Conservation (phyloP, 2,329 filamentous ascomycete genomes). For the Leptographium flavum region DNA sequence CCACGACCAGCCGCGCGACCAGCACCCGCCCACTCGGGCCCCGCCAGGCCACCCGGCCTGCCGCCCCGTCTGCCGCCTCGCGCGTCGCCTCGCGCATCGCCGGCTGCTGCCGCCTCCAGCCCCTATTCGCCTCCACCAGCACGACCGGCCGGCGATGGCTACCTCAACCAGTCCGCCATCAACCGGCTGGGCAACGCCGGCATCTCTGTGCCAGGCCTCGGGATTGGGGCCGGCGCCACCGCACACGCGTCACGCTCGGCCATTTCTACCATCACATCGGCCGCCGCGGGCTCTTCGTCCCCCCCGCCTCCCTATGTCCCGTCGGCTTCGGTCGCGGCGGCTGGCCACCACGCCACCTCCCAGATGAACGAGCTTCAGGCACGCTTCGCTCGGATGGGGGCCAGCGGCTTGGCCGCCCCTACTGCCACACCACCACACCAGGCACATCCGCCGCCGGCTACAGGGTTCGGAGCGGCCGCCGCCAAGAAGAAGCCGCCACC, state of each 20-base stretch:
- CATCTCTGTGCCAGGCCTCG: constrained; percentile 63
- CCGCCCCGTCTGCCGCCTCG: constrained; percentile 27
- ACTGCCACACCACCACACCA: constrained; percentile 33
- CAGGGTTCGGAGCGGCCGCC: constrained; percentile 11
- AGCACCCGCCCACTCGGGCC: not conserved
- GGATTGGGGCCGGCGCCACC: constrained; percentile 40
- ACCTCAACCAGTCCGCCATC: constrained; percentile 42
- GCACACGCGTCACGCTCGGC: not conserved
- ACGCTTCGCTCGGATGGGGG: constrained; percentile 44
- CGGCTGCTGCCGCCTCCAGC: not conserved
- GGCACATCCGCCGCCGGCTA: not conserved
- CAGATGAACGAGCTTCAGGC: constrained; percentile 55
- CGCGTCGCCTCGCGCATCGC: not conserved
- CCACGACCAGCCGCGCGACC: constrained; percentile 3
- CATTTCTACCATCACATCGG: constrained; percentile 5
- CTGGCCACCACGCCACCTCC: not conserved
- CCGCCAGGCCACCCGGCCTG: constrained; percentile 8
- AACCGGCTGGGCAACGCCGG: constrained; percentile 58
- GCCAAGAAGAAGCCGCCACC: constrained; percentile 40
- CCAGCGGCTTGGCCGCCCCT: constrained; percentile 31
- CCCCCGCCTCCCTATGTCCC: constrained; percentile 1
- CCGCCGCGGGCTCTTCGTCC: not conserved
- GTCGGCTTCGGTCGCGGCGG: not conserved
- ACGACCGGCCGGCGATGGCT: constrained; percentile 9
- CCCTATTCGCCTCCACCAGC: constrained; percentile 6